phyloP scores from a whole-genome alignment of 2,329 filamentous ascomycete species.

The Hymenoscyphus repandus region DNA sequence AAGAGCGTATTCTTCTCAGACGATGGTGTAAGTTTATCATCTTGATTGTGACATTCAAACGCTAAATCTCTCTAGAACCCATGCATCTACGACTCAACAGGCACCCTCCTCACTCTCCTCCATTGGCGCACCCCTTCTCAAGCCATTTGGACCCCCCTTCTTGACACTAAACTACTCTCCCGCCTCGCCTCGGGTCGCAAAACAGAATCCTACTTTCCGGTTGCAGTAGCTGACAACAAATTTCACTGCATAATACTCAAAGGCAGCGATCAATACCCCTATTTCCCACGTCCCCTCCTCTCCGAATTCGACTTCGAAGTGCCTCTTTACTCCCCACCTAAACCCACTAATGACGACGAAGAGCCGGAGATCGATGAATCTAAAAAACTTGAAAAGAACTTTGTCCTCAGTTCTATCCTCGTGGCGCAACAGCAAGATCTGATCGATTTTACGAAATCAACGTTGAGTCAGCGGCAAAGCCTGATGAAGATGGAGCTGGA shows the following conservation, averaged over 20 bases:
- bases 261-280: slow-evolving; percentile 86
- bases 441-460: slow-evolving; percentile 60
- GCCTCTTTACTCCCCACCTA: slow-evolving; percentile 59
- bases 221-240: slow-evolving; percentile 83
- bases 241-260: slow-evolving; percentile 99
- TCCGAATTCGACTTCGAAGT: slow-evolving; percentile 91
- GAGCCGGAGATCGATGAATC: slow-evolving; percentile 43
- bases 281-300: slow-evolving; percentile 83
- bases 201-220: slow-evolving; percentile 87
- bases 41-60: not conserved
- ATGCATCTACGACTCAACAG: slow-evolving; percentile 91
- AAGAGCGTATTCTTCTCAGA: slow-evolving; percentile 89
- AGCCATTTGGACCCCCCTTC: slow-evolving; percentile 84
- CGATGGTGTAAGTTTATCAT: slow-evolving; percentile 60
- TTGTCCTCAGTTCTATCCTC: slow-evolving; percentile 68
- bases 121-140: slow-evolving; percentile 86
- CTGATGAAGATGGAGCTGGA: slow-evolving; percentile 73
- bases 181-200: slow-evolving; percentile 82
- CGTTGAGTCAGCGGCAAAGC: slow-evolving; percentile 58
- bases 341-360: slow-evolving; percentile 31
- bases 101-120: slow-evolving; percentile 78
- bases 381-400: slow-evolving; percentile 70
- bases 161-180: slow-evolving; percentile 80
- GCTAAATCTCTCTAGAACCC: slow-evolving; percentile 58
- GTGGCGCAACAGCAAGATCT: slow-evolving; percentile 72